phyloP scores from a whole-genome alignment of 257 asterid genomes.

The Verbascum thapsus region DNA sequence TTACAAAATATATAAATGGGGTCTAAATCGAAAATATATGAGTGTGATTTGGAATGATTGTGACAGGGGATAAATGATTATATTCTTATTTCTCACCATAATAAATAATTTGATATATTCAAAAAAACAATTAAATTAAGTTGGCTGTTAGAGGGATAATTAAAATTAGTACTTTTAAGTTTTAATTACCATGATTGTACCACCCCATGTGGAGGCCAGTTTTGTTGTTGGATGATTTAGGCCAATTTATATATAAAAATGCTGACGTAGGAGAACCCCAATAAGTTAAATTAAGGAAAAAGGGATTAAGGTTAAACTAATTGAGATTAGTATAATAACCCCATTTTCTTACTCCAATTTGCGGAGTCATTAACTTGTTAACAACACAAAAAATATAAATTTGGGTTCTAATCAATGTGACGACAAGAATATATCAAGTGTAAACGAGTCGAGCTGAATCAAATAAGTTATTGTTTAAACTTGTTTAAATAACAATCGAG shows the following conservation, averaged over 20 bases:
- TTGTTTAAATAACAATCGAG: too few relatives aligned
- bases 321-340: slow-evolving; percentile 26
- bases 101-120: slow-evolving; percentile 15
- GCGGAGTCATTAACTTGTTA: background rate
- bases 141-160: background rate
- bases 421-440: too few relatives aligned
- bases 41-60: too few relatives aligned
- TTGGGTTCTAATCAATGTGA: background rate
- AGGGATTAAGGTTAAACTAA: slow-evolving; percentile 11
- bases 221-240: background rate
- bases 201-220: slow-evolving; percentile 38
- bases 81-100: slow-evolving; percentile 8
- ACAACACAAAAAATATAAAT: background rate
- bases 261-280: slow-evolving; percentile 16
- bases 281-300: background rate
- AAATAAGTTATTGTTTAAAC: too few relatives aligned
- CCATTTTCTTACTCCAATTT: background rate
- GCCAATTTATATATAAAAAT: too few relatives aligned
- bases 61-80: slow-evolving; percentile 23
- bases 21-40: too few relatives aligned
- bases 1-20: too few relatives aligned
- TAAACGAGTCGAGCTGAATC: too few relatives aligned
- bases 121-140: slow-evolving; percentile 11
- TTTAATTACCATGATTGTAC: slow-evolving; percentile 19
- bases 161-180: slow-evolving; percentile 7